phyloP scores from a whole-genome alignment of 2,329 filamentous ascomycete species.

The Aspergillus sojae region DNA sequence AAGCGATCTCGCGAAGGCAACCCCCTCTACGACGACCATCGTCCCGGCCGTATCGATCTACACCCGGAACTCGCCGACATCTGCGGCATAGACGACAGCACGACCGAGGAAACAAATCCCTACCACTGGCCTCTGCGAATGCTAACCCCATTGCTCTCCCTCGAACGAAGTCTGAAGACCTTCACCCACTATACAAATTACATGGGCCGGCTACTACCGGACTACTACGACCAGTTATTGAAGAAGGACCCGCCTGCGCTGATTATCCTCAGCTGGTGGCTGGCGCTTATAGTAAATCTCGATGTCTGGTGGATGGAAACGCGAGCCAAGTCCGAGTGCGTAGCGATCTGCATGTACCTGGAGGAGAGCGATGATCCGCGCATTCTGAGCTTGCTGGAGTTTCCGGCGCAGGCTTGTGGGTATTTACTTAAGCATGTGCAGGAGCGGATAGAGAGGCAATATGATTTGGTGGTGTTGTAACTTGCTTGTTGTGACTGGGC shows the following conservation, averaged over 20 bases:
- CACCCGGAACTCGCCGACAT: conserved; percentile 36
- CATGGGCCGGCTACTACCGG: conserved; percentile 37
- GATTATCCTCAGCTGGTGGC: conserved; percentile 40
- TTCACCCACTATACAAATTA: conserved; percentile 33
- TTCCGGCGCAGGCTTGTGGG: conserved; percentile 37
- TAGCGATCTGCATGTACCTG: conserved; percentile 41
- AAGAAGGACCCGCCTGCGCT: conserved; percentile 35
- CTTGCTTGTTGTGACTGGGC: too few species aligned
- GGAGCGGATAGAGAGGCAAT: conserved; percentile 10
- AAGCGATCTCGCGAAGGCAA: conserved; percentile 27
- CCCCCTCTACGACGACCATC: conserved; percentile 31
- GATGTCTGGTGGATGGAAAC: conserved; percentile 35
- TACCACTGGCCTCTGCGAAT: conserved; percentile 42
- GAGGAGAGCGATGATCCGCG: conserved; percentile 32
- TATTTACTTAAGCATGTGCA: conserved; percentile 33
- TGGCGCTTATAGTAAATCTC: conserved; percentile 28
- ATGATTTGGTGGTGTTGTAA: not conserved
- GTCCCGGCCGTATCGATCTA: conserved; percentile 31
- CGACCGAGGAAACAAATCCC: conserved; percentile 35
- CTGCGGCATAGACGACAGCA: conserved; percentile 34
- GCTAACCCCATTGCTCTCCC: conserved; percentile 34
- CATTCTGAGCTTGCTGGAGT: conserved; percentile 33
- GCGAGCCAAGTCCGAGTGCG: conserved; percentile 37
- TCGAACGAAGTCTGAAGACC: conserved; percentile 27
- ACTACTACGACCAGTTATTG: conserved; percentile 32